A percentile compares a stretch with the other conserved stretches of the same genome.
phyloP scores from a whole-genome alignment of 73 alveolate species.

The Tetrahymena thermophila region DNA sequence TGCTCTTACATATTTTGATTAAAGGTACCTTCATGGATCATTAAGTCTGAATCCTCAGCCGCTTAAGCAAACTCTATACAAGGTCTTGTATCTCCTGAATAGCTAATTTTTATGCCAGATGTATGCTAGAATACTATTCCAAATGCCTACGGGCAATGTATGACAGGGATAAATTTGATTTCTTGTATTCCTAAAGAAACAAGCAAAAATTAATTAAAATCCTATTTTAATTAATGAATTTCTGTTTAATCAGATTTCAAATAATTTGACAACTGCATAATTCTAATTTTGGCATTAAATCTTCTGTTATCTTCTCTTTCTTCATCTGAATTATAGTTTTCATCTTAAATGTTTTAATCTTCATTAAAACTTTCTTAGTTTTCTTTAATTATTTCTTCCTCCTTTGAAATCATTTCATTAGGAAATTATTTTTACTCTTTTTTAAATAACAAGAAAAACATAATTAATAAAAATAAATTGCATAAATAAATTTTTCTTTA shows the following conservation, averaged over 20 bases:
- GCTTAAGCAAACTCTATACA: constrained; percentile 72
- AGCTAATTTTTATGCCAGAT: constrained; percentile 64
- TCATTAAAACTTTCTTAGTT: neutral
- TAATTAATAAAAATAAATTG: no score
- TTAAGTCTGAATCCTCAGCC: constrained; percentile 71
- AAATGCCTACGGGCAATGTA: constrained; percentile 87
- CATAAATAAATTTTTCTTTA: no score
- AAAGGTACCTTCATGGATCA: constrained; percentile 98
- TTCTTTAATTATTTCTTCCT: neutral
- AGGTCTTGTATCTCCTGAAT: constrained; percentile 95
- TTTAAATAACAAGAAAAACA: no score
- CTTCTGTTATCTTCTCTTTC: neutral
- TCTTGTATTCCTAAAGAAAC: constrained; percentile 21
- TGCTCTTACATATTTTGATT: constrained; percentile 73
- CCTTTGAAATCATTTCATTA: neutral
- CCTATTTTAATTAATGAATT: constrained; percentile 8
- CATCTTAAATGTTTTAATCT: neutral
- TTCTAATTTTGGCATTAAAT: neutral
- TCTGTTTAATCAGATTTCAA: neutral
- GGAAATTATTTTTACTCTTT: neutral
- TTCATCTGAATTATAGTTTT: neutral
- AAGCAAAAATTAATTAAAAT: neutral
- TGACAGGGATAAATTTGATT: constrained; percentile 53
- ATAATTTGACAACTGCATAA: neutral
- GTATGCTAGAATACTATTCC: constrained; percentile 68